These are phyloP conservation scores for Diplosphaera chodatii DNA, from an alignment of 139 green algal genomes.

Conservation along the genomic window DNA sequence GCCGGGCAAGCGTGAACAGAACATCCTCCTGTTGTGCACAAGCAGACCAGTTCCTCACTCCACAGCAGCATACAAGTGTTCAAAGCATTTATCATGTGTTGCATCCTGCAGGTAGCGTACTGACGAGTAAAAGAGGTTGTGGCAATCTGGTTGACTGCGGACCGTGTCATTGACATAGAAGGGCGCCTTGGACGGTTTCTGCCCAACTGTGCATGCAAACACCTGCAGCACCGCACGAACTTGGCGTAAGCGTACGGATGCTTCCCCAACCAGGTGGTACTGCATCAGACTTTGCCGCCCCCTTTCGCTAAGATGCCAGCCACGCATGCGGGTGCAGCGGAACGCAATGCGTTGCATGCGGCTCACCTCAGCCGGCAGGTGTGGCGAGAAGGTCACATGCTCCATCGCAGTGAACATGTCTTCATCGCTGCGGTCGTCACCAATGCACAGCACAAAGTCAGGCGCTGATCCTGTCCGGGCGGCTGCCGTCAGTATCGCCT, in stretches of 20 bases:
- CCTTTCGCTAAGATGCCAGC: too few relatives aligned
- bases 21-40: background rate
- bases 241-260: too few relatives aligned
- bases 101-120: background rate
- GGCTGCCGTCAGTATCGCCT: constrained; percentile 52
- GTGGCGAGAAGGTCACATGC: constrained; percentile 44
- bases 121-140: background rate
- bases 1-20: background rate
- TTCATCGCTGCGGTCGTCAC: constrained; percentile 95
- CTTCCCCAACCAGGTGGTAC: too few relatives aligned
- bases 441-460: constrained; percentile 94
- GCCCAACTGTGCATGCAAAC: constrained; percentile 92
- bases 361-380: constrained; percentile 43
- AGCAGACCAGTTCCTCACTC: too few relatives aligned
- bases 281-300: too few relatives aligned
- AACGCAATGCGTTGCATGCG: too few relatives aligned
- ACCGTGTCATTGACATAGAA: constrained; percentile 95
- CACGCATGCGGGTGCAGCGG: too few relatives aligned
- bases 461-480: constrained; percentile 17
- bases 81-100: too few relatives aligned
- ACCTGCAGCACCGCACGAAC: constrained; percentile 34
- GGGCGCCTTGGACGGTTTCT: constrained; percentile 89
- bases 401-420: constrained; percentile 97
- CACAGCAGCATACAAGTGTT: too few relatives aligned
- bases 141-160: constrained; percentile 27